These are phyloP conservation scores for Yamadazyma atmosphaerica DNA, from an alignment of 1,139 yeast species.

Conservation along the genomic window DNA sequence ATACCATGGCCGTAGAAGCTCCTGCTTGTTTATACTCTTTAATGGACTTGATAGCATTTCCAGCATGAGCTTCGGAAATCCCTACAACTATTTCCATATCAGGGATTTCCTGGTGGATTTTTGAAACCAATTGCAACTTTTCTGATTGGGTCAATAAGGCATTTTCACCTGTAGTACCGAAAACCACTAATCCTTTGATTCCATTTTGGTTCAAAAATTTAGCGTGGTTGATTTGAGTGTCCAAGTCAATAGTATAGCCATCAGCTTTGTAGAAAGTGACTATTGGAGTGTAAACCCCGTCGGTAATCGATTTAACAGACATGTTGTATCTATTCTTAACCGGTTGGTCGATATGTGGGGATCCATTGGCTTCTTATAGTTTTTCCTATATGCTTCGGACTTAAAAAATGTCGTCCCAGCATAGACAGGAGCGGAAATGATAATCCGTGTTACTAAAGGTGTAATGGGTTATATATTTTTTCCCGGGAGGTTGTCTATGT, in stretches of 20 bases:
- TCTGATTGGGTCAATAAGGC: conserved; percentile 42
- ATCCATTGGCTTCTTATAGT: neutral
- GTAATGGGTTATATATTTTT: neutral
- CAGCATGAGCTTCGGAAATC: conserved; percentile 35
- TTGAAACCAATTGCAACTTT: conserved; percentile 28
- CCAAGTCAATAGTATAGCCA: conserved; percentile 24
- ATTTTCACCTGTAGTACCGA: conserved; percentile 46
- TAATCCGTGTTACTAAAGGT: no score
- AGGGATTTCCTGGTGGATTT: conserved; percentile 32
- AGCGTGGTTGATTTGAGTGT: conserved; percentile 33
- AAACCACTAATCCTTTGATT: conserved; percentile 21
- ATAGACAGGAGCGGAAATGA: no score
- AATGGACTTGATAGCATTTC: conserved; percentile 39
- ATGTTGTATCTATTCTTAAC: neutral
- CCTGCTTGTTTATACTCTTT: conserved; percentile 36
- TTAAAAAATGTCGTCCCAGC: neutral
- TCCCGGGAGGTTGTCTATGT: neutral
- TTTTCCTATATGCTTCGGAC: neutral
- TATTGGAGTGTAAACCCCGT: conserved; percentile 32
- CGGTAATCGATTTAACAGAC: conserved; percentile 6
- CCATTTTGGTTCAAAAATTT: conserved; percentile 26
- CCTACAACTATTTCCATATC: conserved; percentile 41
- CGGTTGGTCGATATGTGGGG: no score
- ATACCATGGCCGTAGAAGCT: conserved; percentile 41
- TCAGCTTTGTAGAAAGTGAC: conserved; percentile 34